Evolutionary conservation across 2,329 filamentous ascomycete species (phyloP).

Genomic region (Hymenoscyphus occultus): DNA sequence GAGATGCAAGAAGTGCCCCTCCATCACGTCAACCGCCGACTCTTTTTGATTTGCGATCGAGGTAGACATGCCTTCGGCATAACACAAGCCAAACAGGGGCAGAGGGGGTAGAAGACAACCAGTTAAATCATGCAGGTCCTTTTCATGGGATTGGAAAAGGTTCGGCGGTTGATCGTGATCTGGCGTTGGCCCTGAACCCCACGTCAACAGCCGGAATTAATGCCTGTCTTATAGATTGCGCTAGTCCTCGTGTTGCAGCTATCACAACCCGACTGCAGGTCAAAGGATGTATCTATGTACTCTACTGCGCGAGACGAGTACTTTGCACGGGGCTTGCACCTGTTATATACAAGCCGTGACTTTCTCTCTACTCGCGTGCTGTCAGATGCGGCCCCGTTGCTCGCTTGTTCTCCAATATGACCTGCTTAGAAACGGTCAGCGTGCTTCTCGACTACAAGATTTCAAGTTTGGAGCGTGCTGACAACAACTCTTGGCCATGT

Average conservation of each 20-base stretch:
- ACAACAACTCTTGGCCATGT: constrained; percentile 9
- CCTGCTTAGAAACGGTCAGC: not conserved
- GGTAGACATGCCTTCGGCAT: constrained; percentile 16
- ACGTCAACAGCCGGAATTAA: constrained; percentile 11
- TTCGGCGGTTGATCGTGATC: constrained; percentile 28
- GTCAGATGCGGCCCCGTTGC: constrained; percentile 2
- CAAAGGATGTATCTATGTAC: constrained; percentile 8
- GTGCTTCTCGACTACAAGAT: not conserved
- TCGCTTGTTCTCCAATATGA: not conserved
- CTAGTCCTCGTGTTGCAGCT: constrained; percentile 28
- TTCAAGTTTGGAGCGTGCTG: not conserved
- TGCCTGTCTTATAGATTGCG: constrained; percentile 29
- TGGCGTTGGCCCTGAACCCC: constrained; percentile 23
- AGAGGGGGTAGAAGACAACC: constrained; percentile 12
- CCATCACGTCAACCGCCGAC: constrained; percentile 35
- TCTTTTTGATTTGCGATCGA: constrained; percentile 30
- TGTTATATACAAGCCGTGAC: not conserved
- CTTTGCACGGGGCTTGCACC: constrained; percentile 1
- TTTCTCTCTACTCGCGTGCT: not conserved
- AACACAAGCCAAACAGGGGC: constrained; percentile 14
- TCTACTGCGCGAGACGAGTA: not conserved
- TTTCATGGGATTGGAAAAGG: constrained; percentile 13
- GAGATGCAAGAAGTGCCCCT: constrained; percentile 33
- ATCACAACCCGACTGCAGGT: constrained; percentile 24
- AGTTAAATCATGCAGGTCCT: constrained; percentile 18